Percentiles rank a stretch among this genome's conserved stretches.
phyloP scores from a whole-genome alignment of 192 early-diverging fungal species.

The Coemansia erecta region DNA sequence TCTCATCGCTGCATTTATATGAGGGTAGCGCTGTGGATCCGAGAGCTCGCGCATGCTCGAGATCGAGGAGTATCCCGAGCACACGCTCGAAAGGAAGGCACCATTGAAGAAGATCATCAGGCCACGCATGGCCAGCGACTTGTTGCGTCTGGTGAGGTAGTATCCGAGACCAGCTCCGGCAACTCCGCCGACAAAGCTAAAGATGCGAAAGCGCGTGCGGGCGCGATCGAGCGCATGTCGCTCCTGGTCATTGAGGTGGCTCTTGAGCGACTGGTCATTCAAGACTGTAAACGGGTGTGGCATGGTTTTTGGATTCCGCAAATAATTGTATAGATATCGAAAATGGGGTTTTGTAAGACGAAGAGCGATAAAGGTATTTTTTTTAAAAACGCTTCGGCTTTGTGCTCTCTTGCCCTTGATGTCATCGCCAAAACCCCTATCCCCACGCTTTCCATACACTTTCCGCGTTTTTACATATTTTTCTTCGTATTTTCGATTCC shows the following conservation, averaged over 20 bases:
- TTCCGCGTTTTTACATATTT: neutral
- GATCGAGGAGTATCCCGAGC: constrained; percentile 1
- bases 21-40: constrained; percentile 31
- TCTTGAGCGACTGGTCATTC: constrained; percentile 20
- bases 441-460: neutral
- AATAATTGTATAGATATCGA: neutral
- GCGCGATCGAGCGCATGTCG: constrained; percentile 13
- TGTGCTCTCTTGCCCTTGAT: neutral
- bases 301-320: constrained; percentile 10
- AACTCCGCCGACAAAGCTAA: constrained; percentile 7
- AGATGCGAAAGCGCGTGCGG: neutral
- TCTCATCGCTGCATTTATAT: constrained; percentile 29
- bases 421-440: too few relatives aligned
- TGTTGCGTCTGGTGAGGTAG: constrained; percentile 19
- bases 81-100: constrained; percentile 10
- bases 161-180: constrained; percentile 24
- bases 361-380: neutral
- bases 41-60: constrained; percentile 20
- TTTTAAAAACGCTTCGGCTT: neutral
- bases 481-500: neutral
- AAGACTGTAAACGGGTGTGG: constrained; percentile 17
- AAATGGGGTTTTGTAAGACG: neutral
- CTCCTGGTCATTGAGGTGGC: constrained; percentile 26
- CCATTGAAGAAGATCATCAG: constrained; percentile 20
- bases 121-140: constrained; percentile 6